Percentiles rank a stretch among this genome's conserved stretches.
These are phyloP conservation scores for Penicillium arizonense DNA, from an alignment of 495 filamentous ascomycete genomes.

Conservation along the genomic window DNA sequence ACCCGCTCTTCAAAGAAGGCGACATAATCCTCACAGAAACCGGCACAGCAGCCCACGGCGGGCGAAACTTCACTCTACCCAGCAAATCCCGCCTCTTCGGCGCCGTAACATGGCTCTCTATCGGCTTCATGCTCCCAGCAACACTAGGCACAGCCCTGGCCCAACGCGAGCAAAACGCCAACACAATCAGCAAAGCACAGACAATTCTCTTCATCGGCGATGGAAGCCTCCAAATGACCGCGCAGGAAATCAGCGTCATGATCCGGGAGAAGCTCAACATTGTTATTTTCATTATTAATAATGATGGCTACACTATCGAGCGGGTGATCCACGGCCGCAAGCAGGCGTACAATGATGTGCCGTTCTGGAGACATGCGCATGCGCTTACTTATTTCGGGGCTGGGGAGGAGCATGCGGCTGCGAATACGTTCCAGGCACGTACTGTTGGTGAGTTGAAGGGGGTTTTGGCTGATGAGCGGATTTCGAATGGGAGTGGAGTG, in stretches of 20 bases:
- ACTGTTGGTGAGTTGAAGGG: conserved; percentile 38
- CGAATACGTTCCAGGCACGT: conserved; percentile 26
- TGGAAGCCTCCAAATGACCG: conserved; percentile 75
- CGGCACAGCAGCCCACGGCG: conserved; percentile 36
- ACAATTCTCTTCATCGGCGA: conserved; percentile 78
- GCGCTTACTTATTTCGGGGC: conserved; percentile 45
- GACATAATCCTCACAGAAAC: conserved; percentile 44
- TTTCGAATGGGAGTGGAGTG: conserved; percentile 37
- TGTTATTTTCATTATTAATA: conserved; percentile 74
- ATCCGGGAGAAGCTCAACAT: conserved; percentile 64
- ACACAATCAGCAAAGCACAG: conserved; percentile 21
- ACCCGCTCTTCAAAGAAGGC: conserved; percentile 28
- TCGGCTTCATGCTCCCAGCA: conserved; percentile 49
- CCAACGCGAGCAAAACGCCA: conserved; percentile 30
- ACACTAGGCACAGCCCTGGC: conserved; percentile 49
- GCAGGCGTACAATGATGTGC: conserved; percentile 73
- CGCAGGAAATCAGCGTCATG: conserved; percentile 77
- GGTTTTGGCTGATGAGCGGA: conserved; percentile 29
- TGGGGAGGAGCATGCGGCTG: conserved; percentile 21
- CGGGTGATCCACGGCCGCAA: conserved; percentile 71
- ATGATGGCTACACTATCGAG: conserved; percentile 77
- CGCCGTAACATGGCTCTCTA: conserved; percentile 41
- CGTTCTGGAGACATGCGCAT: conserved; percentile 59
- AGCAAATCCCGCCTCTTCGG: conserved; percentile 29
- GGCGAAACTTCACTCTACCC: conserved; percentile 29